Conservation (phyloP, 1,139 yeast genomes). For the Scheffersomyces titani region DNA sequence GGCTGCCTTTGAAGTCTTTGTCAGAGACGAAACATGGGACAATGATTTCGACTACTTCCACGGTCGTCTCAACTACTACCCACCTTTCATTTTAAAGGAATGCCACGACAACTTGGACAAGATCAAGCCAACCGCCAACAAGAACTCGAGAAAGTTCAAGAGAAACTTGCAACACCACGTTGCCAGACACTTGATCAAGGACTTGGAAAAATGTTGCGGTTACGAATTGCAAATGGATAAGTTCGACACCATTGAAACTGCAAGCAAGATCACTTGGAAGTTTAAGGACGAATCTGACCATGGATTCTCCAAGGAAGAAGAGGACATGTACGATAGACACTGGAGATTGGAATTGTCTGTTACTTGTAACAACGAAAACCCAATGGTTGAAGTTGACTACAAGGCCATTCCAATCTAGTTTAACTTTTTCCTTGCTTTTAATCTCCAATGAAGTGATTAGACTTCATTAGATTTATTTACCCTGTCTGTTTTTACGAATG, state of each 20-base stretch:
- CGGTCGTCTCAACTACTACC: conserved; percentile 66
- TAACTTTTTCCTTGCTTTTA: conserved; percentile 4
- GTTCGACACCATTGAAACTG: conserved; percentile 50
- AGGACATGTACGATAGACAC: conserved; percentile 48
- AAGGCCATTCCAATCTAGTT: conserved; percentile 38
- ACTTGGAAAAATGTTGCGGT: conserved; percentile 64
- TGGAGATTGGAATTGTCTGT: conserved; percentile 61
- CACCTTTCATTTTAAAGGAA: conserved; percentile 70
- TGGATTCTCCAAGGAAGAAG: conserved; percentile 52
- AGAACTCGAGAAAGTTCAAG: conserved; percentile 69
- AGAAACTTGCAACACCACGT: conserved; percentile 77
- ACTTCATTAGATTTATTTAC: conserved; percentile 1
- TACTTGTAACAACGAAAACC: conserved; percentile 59
- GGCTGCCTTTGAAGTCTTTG: conserved; percentile 60
- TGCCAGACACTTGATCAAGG: conserved; percentile 67
- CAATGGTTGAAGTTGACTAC: conserved; percentile 62
- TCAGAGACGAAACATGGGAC: conserved; percentile 75
- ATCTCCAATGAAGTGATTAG: conserved; percentile 1
- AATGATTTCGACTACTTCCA: conserved; percentile 70
- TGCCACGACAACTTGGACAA: conserved; percentile 72
- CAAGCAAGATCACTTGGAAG: conserved; percentile 46
- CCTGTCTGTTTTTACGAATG: background rate
- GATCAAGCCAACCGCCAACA: conserved; percentile 71
- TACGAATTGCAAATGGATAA: conserved; percentile 55
- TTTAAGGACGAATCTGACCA: conserved; percentile 55